Base-by-base conservation (phyloP, 2,329 filamentous ascomycete species). In the Aschersonia sp. region DNA sequence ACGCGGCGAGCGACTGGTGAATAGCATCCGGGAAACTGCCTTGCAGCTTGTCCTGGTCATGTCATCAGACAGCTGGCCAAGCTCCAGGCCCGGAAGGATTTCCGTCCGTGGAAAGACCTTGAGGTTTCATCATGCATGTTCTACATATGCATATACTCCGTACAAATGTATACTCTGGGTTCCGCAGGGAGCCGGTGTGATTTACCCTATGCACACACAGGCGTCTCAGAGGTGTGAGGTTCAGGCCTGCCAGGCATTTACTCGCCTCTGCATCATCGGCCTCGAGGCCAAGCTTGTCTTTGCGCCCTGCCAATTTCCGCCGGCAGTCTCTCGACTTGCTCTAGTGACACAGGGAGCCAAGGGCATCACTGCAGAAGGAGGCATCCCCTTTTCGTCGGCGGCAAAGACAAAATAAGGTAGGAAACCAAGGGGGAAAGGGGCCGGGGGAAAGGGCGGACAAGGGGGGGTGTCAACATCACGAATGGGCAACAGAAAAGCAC, bases 201-300 rank as follows among this genome's bases (percentile, higher is more conserved):
- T 20, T 20, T 20, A 2, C 2, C 20, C 20, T 20, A 20, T 4
- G 7, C 35, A 9, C 35, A 38, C 12, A 38, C 12, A 7, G 35
- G 4, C 35, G 12, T 38, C 35, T 12, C 7, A 9, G 35, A 9
- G 7, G 35, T 38, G 12, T 38, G 35, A 38, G 3, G 12, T 38
- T 3, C 2, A 20, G 42, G 45, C 48, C 45, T 50, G 43, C 45
- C 45, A 50, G 48, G 48, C 45, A 47, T 50, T 50, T 43, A 43
- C 28, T 29, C 29, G 20, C 20, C 35, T 12, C 4, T 38, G 35
- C 7, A 38, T 38, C 35, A 38, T 38, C 35, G 20, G 20, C 20
- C 12, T 12, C 35, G 35, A 38, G 35, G 35, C 35, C 35, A 12
- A 20, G 20, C 20, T 20, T 20, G 20, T 20, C 20, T 20, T 20